Percentiles rank a stretch among this genome's conserved stretches.
phyloP scores from a whole-genome alignment of 2,329 filamentous ascomycete genomes.

The Neopestalotiopsis clavispora region DNA sequence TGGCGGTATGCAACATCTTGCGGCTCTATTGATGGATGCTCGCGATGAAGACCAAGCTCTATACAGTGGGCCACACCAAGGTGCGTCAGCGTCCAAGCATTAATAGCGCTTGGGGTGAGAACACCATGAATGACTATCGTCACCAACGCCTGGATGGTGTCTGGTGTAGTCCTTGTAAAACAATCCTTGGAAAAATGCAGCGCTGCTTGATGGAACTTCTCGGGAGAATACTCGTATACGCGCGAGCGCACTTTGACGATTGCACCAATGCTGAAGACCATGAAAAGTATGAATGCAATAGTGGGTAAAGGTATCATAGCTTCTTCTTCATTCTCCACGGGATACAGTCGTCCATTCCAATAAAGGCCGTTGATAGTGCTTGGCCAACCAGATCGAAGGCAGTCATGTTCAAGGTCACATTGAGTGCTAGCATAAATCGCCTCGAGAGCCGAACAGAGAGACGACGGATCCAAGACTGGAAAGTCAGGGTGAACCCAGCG shows the following conservation, averaged over 20 bases:
- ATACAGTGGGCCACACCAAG: not conserved
- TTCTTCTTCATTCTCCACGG: not conserved
- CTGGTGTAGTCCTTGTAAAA: not conserved
- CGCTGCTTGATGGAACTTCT: not conserved
- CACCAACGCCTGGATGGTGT: not conserved
- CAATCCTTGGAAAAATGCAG: not conserved
- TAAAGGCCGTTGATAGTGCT: not conserved
- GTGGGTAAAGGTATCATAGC: not conserved
- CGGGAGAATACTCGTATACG: not conserved
- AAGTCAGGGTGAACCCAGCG: not conserved
- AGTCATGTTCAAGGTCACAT: not conserved
- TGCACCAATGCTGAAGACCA: not conserved
- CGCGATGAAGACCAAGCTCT: not conserved
- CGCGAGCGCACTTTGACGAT: not conserved
- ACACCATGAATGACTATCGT: not conserved
- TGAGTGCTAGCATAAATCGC: not conserved
- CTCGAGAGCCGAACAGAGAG: not conserved
- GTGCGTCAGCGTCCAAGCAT: not conserved
- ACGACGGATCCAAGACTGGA: not conserved
- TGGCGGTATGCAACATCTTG: not conserved
- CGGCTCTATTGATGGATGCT: not conserved
- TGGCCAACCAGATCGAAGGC: not conserved
- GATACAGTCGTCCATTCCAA: not conserved
- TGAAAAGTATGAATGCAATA: not conserved
- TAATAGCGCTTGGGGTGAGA: not conserved